Evolutionary conservation across 192 early-diverging fungal genomes (phyloP).

Genomic region (Coemansia sp.): DNA sequence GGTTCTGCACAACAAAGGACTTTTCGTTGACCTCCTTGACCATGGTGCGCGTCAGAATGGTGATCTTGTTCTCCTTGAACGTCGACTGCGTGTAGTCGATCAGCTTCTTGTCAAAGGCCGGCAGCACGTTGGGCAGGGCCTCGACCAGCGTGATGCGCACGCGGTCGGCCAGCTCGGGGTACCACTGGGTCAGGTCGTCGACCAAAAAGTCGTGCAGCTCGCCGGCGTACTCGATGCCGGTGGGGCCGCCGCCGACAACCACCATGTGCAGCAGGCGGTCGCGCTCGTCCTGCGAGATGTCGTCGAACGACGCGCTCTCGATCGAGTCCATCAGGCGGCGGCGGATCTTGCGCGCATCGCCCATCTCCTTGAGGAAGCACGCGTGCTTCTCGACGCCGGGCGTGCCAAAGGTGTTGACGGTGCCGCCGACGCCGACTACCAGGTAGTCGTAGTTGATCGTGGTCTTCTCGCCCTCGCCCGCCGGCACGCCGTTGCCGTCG

Average conservation of each 20-base stretch:
- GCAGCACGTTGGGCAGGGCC: conserved; percentile 72
- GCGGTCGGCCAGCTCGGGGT: conserved; percentile 65
- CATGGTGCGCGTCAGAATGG: conserved; percentile 68
- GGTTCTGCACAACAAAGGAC: conserved; percentile 58
- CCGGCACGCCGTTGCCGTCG: conserved; percentile 56
- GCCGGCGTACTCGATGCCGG: conserved; percentile 70
- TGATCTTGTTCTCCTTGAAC: conserved; percentile 73
- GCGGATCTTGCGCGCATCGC: conserved; percentile 79
- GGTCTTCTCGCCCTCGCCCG: conserved; percentile 50
- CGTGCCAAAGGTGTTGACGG: conserved; percentile 81
- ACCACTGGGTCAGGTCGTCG: conserved; percentile 73
- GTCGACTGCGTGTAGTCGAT: conserved; percentile 69
- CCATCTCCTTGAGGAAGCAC: conserved; percentile 81
- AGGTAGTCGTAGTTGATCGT: conserved; percentile 73
- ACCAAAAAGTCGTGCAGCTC: conserved; percentile 81
- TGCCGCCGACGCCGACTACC: conserved; percentile 77
- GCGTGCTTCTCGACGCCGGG: conserved; percentile 81
- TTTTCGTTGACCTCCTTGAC: conserved; percentile 65
- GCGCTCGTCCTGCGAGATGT: conserved; percentile 61
- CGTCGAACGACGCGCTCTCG: conserved; percentile 71
- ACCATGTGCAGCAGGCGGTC: conserved; percentile 73
- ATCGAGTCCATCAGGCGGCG: conserved; percentile 75
- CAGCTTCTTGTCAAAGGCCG: conserved; percentile 71
- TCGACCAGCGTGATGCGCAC: conserved; percentile 73
- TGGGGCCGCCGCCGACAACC: conserved; percentile 86